Percentiles rank a stretch among this genome's conserved stretches.
Evolutionary conservation across 257 asterid genomes (phyloP).

Genomic region (Sherardia arvensis): DNA sequence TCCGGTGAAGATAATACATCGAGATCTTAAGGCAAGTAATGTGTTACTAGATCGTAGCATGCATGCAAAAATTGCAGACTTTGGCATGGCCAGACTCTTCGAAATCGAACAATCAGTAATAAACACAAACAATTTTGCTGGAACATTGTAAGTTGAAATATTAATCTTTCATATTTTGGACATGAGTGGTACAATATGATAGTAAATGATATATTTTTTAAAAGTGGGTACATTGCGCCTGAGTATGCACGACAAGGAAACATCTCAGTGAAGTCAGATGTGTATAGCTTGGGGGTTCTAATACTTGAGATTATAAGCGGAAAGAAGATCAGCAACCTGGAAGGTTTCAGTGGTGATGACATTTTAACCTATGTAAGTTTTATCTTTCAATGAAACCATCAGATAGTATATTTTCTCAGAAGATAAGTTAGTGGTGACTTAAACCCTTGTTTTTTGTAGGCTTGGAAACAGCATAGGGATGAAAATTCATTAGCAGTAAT

Average conservation of each 20-base stretch:
- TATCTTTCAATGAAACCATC: background rate
- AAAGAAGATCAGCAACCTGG: conserved; percentile 6
- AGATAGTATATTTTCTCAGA: too few species aligned
- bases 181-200: too few species aligned
- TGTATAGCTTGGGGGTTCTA: conserved; percentile 21
- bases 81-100: background rate
- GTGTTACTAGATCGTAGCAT: background rate
- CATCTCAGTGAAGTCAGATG: conserved; percentile 18
- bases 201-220: too few species aligned
- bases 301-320: conserved; percentile 20
- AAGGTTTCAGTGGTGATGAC: background rate
- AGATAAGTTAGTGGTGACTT: too few species aligned
- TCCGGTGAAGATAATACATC: background rate
- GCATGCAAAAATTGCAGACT: background rate
- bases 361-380: conserved; percentile 13
- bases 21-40: conserved; percentile 1
- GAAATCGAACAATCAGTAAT: background rate
- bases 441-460: background rate
- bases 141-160: background rate
- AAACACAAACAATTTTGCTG: background rate
- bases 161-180: too few species aligned
- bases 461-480: background rate
- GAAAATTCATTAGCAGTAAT: background rate
- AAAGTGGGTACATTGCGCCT: conserved; percentile 27
- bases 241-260: conserved; percentile 12